Evolutionary conservation across 352 stramenopile genomes (phyloP).

Genomic region (Bremia lactucae): DNA sequence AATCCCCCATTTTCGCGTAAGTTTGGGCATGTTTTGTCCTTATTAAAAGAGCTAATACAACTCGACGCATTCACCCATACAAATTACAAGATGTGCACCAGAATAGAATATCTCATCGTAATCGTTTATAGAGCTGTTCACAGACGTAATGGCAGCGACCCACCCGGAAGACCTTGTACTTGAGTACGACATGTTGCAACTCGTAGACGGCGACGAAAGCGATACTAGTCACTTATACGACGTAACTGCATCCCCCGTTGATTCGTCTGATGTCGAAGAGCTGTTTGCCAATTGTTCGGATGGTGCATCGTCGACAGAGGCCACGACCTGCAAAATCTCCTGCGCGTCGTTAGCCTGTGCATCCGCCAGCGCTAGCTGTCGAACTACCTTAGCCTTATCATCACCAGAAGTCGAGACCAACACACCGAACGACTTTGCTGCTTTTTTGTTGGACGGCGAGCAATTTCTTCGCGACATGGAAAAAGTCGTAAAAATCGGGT

Average conservation of each 20-base stretch:
- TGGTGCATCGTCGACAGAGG: slow-evolving; percentile 14
- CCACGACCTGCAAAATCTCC: neutral
- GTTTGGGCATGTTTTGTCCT: no score
- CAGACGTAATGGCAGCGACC: slow-evolving; percentile 20
- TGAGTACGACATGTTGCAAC: slow-evolving; percentile 35
- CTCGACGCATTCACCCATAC: no score
- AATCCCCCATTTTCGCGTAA: no score
- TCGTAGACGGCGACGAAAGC: slow-evolving; percentile 23
- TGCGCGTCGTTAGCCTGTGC: slow-evolving; percentile 10
- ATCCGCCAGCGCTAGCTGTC: slow-evolving; percentile 8
- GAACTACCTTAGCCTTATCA: slow-evolving; percentile 4
- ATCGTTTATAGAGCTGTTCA: no score
- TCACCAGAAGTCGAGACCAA: slow-evolving; percentile 7
- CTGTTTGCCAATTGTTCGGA: slow-evolving; percentile 23
- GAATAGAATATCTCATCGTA: no score
- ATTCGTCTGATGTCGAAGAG: slow-evolving; percentile 18
- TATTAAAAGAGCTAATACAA: no score
- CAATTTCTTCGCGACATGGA: slow-evolving; percentile 49
- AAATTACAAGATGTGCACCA: no score
- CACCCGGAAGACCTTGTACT: slow-evolving; percentile 30
- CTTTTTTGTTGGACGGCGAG: slow-evolving; percentile 45
- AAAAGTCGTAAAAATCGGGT: slow-evolving; percentile 35
- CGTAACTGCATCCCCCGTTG: slow-evolving; percentile 2
- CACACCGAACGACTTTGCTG: slow-evolving; percentile 25
- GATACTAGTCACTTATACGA: slow-evolving; percentile 9